phyloP scores from a whole-genome alignment of 108 stramenopile species.

The Discostella pseudostelligera region DNA sequence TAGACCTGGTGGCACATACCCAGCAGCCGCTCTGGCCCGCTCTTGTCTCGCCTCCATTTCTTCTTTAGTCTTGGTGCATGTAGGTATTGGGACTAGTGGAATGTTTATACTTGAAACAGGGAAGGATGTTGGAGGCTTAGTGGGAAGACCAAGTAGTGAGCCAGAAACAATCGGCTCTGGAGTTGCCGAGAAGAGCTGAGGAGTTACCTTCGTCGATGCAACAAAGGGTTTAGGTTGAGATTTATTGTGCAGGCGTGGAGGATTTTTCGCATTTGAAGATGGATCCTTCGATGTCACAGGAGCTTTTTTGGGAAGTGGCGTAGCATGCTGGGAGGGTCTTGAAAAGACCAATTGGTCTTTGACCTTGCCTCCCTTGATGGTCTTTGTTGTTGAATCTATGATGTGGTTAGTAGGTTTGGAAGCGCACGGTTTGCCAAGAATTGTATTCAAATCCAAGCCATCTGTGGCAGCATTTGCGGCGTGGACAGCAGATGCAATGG shows the following conservation, averaged over 20 bases:
- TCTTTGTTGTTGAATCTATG: slow-evolving; percentile 7
- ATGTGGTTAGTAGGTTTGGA: slow-evolving; percentile 8
- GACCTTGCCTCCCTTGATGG: neutral
- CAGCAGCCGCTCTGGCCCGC: slow-evolving; percentile 78
- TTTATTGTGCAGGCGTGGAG: neutral
- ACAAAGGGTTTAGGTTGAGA: slow-evolving; percentile 5
- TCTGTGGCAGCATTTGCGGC: slow-evolving; percentile 78
- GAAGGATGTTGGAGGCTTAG: slow-evolving; percentile 22
- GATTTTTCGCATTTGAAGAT: slow-evolving; percentile 7
- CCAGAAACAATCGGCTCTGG: slow-evolving; percentile 1
- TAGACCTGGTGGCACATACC: slow-evolving; percentile 61
- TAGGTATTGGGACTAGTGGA: slow-evolving; percentile 49
- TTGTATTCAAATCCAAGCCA: slow-evolving; percentile 54
- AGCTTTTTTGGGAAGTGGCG: neutral
- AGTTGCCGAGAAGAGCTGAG: slow-evolving; percentile 7
- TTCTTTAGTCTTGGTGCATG: slow-evolving; percentile 57
- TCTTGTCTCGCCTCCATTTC: slow-evolving; percentile 69
- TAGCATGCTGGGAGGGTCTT: slow-evolving; percentile 8
- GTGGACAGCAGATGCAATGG: slow-evolving; percentile 71
- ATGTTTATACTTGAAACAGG: slow-evolving; percentile 31
- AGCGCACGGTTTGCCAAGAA: slow-evolving; percentile 20
- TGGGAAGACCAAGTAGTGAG: neutral
- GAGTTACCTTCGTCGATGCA: slow-evolving; percentile 2
- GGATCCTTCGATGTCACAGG: slow-evolving; percentile 1
- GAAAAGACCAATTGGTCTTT: slow-evolving; percentile 2